Evolutionary conservation across 1,139 yeast genomes (phyloP), one percentile per base, ranked within the genome.

Genomic region (Entelexis sorbosivorans): DNA sequence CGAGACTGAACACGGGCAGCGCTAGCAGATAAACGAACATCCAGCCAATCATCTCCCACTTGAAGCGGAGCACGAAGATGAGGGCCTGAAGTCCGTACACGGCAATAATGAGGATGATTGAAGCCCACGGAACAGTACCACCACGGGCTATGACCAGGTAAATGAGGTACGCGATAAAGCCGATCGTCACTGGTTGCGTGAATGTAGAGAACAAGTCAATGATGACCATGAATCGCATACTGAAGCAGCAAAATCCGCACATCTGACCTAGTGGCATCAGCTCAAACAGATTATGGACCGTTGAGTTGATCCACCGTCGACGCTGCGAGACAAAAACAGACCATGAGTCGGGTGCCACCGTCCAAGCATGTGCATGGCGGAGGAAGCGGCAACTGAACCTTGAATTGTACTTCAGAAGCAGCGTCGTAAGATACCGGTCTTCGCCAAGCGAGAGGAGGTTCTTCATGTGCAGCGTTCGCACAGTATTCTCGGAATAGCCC

Each of bases 1-100:
- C 64, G 9, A 70, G 56, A 4, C 72, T 64, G 57, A 68, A 70
- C 33, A 70, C 55, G 1, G 73, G 73, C 48, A 70, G 60, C 6
- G 73, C 72, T 5, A 66, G 52, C 34, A 70, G 60, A 55, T 70
- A 70, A 11, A 70, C 61, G 34, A 70, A 49, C 73, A 70, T 70
- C 73, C 73, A 70, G 8, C 72, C 73, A 54, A 69, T 66, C 73
- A 70, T 70, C 47, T 70, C 73, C 73, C 73, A 70, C 52, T 65
- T 62, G 50, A 71, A 59, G 26, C 73, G 61, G 34, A 70, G 52
- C 47, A 70, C 51, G 61, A 70, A 70, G 31, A 70, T 64, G 29
- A 70, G 47, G 3, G 69, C 69, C 53, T 70, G 73, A 35, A 70
- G 59, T 44, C 73, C 73, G 49, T 70, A 70, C 22, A 69, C 68